These are phyloP conservation scores for Cornus florida DNA, from an alignment of 148 eudicot genomes.

Conservation along the genomic window DNA sequence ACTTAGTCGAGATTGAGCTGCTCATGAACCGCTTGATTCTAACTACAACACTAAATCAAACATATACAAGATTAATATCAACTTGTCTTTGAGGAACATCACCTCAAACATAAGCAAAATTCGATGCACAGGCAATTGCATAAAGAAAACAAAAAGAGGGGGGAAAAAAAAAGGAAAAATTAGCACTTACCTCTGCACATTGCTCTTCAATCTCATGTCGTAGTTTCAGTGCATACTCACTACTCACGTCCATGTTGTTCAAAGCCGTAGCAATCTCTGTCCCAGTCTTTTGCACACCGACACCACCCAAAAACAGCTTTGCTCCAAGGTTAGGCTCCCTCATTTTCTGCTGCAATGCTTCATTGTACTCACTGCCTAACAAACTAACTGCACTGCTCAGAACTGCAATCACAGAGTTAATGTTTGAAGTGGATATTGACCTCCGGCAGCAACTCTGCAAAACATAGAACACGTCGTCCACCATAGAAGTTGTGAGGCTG, in stretches of 20 bases:
- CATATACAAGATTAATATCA: no score
- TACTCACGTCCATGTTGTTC: slow-evolving; percentile 89
- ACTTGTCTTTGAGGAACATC: no score
- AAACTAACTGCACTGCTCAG: slow-evolving; percentile 77
- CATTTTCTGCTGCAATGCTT: slow-evolving; percentile 88
- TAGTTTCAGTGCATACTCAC: slow-evolving; percentile 83
- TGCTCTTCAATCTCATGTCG: slow-evolving; percentile 97
- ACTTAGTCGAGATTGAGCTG: no score
- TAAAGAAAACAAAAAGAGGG: neutral
- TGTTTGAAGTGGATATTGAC: slow-evolving; percentile 84
- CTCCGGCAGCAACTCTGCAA: slow-evolving; percentile 91
- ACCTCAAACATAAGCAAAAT: no score
- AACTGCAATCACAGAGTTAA: slow-evolving; percentile 80
- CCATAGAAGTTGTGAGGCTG: slow-evolving; percentile 95
- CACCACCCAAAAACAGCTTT: slow-evolving; percentile 86
- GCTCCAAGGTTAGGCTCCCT: slow-evolving; percentile 95
- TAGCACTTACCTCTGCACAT: slow-evolving; percentile 65
- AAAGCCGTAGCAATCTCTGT: slow-evolving; percentile 84
- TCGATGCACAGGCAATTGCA: no score
- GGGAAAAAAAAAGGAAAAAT: neutral
- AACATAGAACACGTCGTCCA: slow-evolving; percentile 93
- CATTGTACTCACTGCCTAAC: slow-evolving; percentile 80
- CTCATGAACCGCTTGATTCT: no score
- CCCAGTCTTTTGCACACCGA: slow-evolving; percentile 89
- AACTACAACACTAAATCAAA: no score